These are phyloP conservation scores for Warburgia ugandensis DNA, from an alignment of 164 flowering plant species.

Conservation along the genomic window DNA sequence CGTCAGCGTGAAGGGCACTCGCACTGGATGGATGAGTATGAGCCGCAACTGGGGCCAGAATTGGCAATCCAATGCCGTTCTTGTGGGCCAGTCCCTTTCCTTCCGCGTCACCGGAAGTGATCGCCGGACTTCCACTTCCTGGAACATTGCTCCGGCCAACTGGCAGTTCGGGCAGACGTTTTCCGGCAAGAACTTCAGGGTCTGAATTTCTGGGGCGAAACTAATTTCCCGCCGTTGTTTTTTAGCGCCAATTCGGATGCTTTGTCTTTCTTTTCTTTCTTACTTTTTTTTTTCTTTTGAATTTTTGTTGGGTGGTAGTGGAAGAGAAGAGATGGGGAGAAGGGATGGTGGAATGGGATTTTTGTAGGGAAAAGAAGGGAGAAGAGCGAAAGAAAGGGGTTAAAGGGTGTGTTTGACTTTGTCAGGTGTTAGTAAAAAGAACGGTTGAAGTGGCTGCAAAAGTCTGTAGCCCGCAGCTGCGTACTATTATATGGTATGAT, in stretches of 20 bases:
- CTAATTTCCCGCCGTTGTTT: conserved; percentile 12
- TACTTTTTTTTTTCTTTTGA: no score
- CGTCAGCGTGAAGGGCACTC: conserved; percentile 53
- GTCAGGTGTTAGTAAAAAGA: no score
- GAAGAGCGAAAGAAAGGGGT: not conserved
- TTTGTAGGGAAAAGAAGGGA: no score
- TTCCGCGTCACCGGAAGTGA: conserved; percentile 74
- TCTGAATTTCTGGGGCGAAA: conserved; percentile 14
- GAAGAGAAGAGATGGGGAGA: no score
- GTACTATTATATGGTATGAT: no score
- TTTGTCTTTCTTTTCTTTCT: no score
- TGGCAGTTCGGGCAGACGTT: conserved; percentile 86
- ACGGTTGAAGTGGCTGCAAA: conserved; percentile 18
- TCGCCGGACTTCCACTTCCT: conserved; percentile 53
- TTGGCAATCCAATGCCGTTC: conserved; percentile 58
- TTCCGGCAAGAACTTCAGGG: conserved; percentile 66
- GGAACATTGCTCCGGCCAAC: conserved; percentile 56
- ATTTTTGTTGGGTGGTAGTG: not conserved
- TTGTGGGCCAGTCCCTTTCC: conserved; percentile 65
- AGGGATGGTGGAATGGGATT: no score
- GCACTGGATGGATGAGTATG: conserved; percentile 66
- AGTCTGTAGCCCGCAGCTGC: conserved; percentile 16
- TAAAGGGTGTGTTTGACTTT: not conserved
- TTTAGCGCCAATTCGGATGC: conserved; percentile 8
- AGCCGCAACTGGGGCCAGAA: conserved; percentile 85